Base-by-base conservation (phyloP, 306 rosid genomes). In the Cucumis melo region DNA sequence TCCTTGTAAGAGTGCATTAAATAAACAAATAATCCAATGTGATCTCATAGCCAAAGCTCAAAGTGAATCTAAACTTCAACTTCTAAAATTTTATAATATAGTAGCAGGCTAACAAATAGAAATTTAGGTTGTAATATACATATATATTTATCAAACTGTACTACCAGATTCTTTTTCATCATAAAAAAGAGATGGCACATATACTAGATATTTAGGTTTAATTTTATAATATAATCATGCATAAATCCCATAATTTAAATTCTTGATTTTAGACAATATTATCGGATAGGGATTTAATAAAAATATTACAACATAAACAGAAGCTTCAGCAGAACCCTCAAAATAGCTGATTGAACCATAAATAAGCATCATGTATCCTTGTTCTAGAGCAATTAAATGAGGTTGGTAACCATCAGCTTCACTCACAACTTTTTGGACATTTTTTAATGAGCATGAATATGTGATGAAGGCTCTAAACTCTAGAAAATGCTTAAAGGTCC, bases 391-490 rank as follows among this genome's bases (percentile, higher is more conserved):
- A 82, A 95, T 92, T 84, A 95, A 88, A 82, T 95, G 99, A 71
- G 99, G 99, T 59, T 95, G 99, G 83, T 95, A 95, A 53, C 99
- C 99, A 85, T 95, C 99, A 74, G 99, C 99, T 88, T 95, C 98
- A 34, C 91, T 80, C 65, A 95, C 99, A 80, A 95, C 86, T 83
- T 86, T 92, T 80, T 95, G 98, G 83, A 95, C 98, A 90, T 92
- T 92, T 84, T 88, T 92, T 44, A 87, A 11, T n/a, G n/a, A n/a
- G n/a, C n/a, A n/a, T n/a, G n/a, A n/a, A n/a, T n/a, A n/a, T n/a
- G n/a, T n/a, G n/a, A n/a, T n/a, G n/a, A n/a, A n/a, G n/a, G n/a
- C n/a, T n/a, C n/a, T n/a, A n/a, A n/a, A n/a, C n/a, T n/a, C n/a
- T n/a, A n/a, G n/a, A n/a, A n/a, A n/a, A n/a, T n/a, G n/a, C n/a